Base-by-base conservation (phyloP, 2,329 filamentous ascomycete species). In the Akanthomyces muscarius region DNA sequence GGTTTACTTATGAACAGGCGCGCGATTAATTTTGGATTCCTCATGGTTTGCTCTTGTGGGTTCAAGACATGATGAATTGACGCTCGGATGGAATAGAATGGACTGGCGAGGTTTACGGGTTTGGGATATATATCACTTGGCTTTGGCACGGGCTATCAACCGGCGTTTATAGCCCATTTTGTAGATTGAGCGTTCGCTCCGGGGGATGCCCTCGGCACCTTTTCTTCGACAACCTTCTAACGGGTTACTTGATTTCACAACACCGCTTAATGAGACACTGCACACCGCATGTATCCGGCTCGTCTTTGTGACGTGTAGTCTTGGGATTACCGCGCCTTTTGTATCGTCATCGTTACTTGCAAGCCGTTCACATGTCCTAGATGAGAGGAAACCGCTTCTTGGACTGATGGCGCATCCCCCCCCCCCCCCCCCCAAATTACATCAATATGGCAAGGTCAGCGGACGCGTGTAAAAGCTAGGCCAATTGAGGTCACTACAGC, bases 71-170 rank as follows among this genome's bases (percentile, higher is more conserved):
- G 52, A 62, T n/a, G 52, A 50, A 56, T 41, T 55, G 52, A 57
- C 36, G 61, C 45, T 38, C 38, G 45, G 68, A 61, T 53, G 66
- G 66, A 68, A 68, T 68, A 69, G 67, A 69, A 69, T 69, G 69
- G 69, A 69, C 68, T 68, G 44, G 45, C 33, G 41, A 55, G 51
- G 62, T 41, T 53, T 45, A 56, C 44, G 50, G 62, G 51, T 69
- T 68, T 71, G 68, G 66, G 69, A 68, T 67, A 70, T 67, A 70
- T 69, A 66, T 68, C 69, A 68, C 71, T 67, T 68, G 67, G 68
- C 59, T 63, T 57, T 71, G 70, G 67, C 68, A 64, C 45, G n/a
- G 45, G 61, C 48, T 57, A 42, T 57, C 33, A 50, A 64, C 62
- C 65, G 68, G 72, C 70, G 72, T 70, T 71, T 70, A 64, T 64